Evolutionary conservation across 2,329 filamentous ascomycete genomes (phyloP).

Genomic region (Lasiodiplodia citricola): DNA sequence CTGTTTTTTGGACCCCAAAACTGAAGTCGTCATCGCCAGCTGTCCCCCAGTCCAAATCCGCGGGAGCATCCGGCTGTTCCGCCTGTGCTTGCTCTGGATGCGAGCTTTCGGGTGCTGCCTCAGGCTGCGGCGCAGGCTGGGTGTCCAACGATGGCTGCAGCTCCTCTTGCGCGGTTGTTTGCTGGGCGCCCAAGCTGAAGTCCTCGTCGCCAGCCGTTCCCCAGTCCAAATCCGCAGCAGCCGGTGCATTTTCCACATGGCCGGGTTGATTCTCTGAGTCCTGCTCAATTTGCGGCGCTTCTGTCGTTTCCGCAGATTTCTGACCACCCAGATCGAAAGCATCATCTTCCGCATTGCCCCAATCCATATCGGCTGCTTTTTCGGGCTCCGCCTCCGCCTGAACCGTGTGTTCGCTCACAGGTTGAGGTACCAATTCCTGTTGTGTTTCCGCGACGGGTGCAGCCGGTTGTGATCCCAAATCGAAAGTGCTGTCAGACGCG

Average conservation of each 20-base stretch:
- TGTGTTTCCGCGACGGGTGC: neutral
- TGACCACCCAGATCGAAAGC: conserved; percentile 32
- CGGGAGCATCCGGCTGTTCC: neutral
- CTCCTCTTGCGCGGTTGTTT: neutral
- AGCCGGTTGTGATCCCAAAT: conserved; percentile 2
- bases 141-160: neutral
- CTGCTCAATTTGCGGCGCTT: neutral
- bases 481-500: conserved; percentile 26
- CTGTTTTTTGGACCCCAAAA: neutral
- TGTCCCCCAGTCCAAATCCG: conserved; percentile 29
- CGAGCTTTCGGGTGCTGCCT: neutral
- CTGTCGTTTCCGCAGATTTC: neutral
- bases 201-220: conserved; percentile 28
- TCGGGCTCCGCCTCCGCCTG: neutral
- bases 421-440: neutral
- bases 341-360: conserved; percentile 41
- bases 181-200: conserved; percentile 3
- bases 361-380: conserved; percentile 35
- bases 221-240: conserved; percentile 26
- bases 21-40: conserved; percentile 26
- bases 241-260: conserved; percentile 30
- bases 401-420: neutral
- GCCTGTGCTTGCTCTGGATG: neutral
- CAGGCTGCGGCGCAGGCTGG: neutral
- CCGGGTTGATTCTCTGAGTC: neutral